Evolutionary conservation across 331 rosid genomes (phyloP).

Genomic region (Cydonia oblonga): DNA sequence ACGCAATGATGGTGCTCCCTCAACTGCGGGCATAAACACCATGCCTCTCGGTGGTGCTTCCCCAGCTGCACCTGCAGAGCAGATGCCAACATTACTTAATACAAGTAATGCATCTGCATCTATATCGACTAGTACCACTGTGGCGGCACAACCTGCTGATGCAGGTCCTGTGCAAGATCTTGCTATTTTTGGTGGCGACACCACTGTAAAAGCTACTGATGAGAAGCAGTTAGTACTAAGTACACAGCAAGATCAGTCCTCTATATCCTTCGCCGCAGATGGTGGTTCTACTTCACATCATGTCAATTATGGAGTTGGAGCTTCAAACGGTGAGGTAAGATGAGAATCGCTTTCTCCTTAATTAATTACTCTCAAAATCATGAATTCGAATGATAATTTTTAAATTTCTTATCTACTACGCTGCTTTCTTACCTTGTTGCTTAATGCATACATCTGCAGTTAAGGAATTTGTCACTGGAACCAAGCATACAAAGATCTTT

Average conservation of each 20-base stretch:
- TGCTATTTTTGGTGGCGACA: background rate
- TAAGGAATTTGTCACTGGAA: constrained; percentile 10
- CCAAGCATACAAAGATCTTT: constrained; percentile 21
- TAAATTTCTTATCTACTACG: background rate
- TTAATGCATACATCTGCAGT: constrained; percentile 20
- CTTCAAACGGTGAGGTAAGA: constrained; percentile 42
- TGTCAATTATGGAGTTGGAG: constrained; percentile 2
- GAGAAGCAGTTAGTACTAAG: constrained; percentile 14
- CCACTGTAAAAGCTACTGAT: constrained; percentile 7
- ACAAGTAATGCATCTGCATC: constrained; percentile 9
- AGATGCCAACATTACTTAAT: constrained; percentile 16
- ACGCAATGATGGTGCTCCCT: constrained; percentile 11
- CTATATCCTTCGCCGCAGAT: constrained; percentile 2
- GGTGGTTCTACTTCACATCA: constrained; percentile 18
- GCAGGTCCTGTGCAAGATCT: constrained; percentile 14
- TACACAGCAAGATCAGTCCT: constrained; percentile 22
- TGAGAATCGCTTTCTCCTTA: constrained; percentile 2
- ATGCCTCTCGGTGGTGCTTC: constrained; percentile 13
- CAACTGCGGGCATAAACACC: constrained; percentile 19
- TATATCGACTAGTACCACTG: constrained; percentile 11
- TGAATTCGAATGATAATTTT: background rate
- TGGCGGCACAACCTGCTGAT: constrained; percentile 21
- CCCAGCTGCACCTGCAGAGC: constrained; percentile 17
- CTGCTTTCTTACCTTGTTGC: constrained; percentile 2
- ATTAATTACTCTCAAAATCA: background rate